Evolutionary conservation across 2,329 filamentous ascomycete genomes (phyloP).

Genomic region (Botrytis tulipae): DNA sequence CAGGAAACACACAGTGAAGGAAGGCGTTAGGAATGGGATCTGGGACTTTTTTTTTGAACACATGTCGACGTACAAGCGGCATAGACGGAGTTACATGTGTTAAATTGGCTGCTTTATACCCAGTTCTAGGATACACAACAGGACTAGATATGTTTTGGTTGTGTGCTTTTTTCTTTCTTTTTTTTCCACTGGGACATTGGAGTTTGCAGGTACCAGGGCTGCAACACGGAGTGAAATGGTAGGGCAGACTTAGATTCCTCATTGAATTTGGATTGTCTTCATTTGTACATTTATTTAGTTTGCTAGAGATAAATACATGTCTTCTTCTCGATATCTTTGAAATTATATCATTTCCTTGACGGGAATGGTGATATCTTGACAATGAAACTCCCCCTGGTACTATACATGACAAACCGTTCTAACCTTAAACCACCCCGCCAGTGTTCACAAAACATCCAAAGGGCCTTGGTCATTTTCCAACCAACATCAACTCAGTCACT

Average conservation of each 20-base stretch:
- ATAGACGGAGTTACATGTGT: background rate
- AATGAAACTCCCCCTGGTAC: background rate
- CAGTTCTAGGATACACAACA: conserved; percentile 1
- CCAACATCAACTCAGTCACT: background rate
- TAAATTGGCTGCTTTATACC: background rate
- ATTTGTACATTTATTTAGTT: background rate
- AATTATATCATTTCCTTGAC: background rate
- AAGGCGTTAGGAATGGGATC: background rate
- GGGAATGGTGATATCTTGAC: background rate
- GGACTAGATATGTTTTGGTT: conserved; percentile 1
- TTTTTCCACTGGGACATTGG: background rate
- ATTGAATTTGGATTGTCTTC: background rate
- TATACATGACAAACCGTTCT: background rate
- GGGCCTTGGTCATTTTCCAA: background rate
- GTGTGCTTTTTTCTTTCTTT: background rate
- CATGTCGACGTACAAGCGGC: background rate
- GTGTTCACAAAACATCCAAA: background rate
- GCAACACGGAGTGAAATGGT: background rate
- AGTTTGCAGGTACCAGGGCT: background rate
- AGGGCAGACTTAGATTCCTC: background rate
- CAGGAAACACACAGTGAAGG: background rate
- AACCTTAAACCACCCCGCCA: background rate
- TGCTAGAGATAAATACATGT: background rate
- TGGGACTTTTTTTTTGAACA: background rate
- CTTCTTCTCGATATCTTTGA: background rate